Percentiles rank a stretch among this genome's conserved stretches.
These are phyloP conservation scores for Neurospora sp. DNA, from an alignment of 495 filamentous ascomycete genomes.

Conservation along the genomic window DNA sequence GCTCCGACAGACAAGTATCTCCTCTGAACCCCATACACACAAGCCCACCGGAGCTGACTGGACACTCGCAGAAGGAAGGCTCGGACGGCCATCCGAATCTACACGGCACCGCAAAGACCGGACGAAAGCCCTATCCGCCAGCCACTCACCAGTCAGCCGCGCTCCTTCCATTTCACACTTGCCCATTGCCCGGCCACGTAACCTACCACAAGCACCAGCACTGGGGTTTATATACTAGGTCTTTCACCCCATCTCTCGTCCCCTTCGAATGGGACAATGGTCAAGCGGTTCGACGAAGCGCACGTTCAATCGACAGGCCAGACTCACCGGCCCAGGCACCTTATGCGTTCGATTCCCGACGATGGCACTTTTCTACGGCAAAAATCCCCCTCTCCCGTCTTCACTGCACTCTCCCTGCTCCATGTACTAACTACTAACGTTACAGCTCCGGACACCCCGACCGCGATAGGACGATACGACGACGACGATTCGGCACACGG, in stretches of 20 bases:
- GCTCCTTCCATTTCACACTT: neutral
- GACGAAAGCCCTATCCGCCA: neutral
- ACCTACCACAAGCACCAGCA: neutral
- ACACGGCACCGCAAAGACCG: neutral
- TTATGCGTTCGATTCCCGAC: neutral
- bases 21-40: too few species aligned
- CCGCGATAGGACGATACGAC: neutral
- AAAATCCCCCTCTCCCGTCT: neutral
- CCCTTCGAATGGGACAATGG: neutral
- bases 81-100: neutral
- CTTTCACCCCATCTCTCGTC: neutral
- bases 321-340: neutral
- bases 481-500: neutral
- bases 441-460: neutral
- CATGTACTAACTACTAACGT: neutral
- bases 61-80: neutral
- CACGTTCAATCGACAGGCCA: neutral
- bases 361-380: neutral
- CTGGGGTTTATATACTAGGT: neutral
- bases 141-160: neutral
- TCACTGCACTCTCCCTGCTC: neutral
- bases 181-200: neutral
- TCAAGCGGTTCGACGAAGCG: neutral
- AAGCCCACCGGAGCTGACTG: neutral
- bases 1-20: neutral